Evolutionary conservation across 495 filamentous ascomycete genomes (phyloP).

Genomic region (Cladorrhinum samala): DNA sequence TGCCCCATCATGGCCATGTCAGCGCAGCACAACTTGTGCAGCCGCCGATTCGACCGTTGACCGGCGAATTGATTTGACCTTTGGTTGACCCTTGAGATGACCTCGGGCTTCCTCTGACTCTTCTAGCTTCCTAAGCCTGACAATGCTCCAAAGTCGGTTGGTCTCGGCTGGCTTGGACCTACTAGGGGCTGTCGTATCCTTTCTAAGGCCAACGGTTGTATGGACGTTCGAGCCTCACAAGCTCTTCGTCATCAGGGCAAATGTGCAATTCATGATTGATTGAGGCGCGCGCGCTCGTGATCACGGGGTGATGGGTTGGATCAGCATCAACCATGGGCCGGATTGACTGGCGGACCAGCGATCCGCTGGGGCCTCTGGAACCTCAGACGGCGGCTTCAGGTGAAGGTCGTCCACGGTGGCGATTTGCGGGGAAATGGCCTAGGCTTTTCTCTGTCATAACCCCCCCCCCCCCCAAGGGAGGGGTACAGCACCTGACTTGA

Average conservation of each 20-base stretch:
- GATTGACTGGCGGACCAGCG: constrained; percentile 16
- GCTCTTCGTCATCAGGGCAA: background rate
- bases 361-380: constrained; percentile 9
- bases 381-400: constrained; percentile 9
- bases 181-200: too few species aligned
- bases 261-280: constrained; percentile 15
- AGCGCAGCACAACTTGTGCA: constrained; percentile 20
- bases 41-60: constrained; percentile 26
- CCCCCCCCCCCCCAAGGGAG: too few species aligned
- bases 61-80: constrained; percentile 26
- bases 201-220: too few species aligned
- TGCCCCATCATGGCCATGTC: constrained; percentile 21
- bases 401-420: constrained; percentile 15
- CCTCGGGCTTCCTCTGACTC: constrained; percentile 1
- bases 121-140: too few species aligned
- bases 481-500: constrained; percentile 26
- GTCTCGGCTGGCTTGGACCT: too few species aligned
- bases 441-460: constrained; percentile 13
- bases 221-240: background rate
- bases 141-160: too few species aligned
- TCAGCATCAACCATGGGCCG: constrained; percentile 13
- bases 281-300: constrained; percentile 18
- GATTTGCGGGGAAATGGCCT: constrained; percentile 28
- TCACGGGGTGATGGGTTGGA: constrained; percentile 12
- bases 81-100: too few species aligned